Conservation (phyloP, 257 asterid species). For the Prunella vulgaris region DNA sequence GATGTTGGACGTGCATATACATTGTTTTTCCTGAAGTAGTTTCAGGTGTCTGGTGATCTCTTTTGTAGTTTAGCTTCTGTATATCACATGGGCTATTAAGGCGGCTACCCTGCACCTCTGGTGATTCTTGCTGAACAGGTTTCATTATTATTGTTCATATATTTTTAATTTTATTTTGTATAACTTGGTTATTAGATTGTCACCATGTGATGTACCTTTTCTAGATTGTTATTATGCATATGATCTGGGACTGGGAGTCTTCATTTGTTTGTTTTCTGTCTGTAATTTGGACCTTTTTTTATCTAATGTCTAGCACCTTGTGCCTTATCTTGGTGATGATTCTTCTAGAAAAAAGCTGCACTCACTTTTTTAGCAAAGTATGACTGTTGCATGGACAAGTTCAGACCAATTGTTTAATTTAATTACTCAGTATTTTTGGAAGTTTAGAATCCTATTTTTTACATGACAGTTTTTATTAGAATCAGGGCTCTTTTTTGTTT, state of each 20-base stretch:
- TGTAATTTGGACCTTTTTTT: not conserved
- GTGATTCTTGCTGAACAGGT: not conserved
- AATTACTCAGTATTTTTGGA: not conserved
- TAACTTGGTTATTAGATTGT: not conserved
- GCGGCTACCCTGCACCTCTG: not conserved
- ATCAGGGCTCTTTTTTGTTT: not conserved
- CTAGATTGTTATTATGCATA: not conserved
- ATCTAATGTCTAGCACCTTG: not conserved
- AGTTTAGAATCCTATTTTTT: not conserved
- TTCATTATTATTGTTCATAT: not conserved
- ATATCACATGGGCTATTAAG: too few relatives aligned
- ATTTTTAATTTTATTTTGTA: not conserved
- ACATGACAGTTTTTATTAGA: not conserved
- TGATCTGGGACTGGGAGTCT: not conserved
- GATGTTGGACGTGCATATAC: not conserved
- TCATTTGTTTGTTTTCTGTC: not conserved
- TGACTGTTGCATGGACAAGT: not conserved
- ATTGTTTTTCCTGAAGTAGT: not conserved
- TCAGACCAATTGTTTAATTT: not conserved
- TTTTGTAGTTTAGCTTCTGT: not conserved
- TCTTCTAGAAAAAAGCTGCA: not conserved
- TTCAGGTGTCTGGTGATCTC: not conserved
- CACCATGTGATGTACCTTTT: not conserved
- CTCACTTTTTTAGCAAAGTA: too few relatives aligned
- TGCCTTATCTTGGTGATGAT: not conserved